Evolutionary conservation across 768 basidiomycete species (phyloP).

Genomic region (Royoungia palumana): DNA sequence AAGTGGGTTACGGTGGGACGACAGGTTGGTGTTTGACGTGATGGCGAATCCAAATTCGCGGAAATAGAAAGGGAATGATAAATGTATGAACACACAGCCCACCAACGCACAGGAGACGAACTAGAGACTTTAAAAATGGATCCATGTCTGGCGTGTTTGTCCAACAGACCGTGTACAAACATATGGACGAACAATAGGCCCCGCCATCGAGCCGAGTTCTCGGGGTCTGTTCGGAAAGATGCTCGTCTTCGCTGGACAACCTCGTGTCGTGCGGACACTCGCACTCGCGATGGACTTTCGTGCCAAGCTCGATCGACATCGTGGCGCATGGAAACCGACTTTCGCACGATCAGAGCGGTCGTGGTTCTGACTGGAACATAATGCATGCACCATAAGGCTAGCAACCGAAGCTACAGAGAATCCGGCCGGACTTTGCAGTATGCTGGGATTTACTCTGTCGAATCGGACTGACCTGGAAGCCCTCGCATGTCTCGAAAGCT

Average conservation of each 20-base stretch:
- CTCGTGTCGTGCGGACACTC: too few species aligned
- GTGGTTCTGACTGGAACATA: too few species aligned
- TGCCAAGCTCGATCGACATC: conserved; percentile 16
- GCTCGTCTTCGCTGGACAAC: too few species aligned
- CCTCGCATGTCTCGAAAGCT: too few species aligned
- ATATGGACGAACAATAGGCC: conserved; percentile 8
- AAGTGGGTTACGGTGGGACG: not conserved
- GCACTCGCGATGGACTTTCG: conserved; percentile 28
- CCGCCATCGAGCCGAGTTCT: conserved; percentile 13
- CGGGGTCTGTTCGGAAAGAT: too few species aligned
- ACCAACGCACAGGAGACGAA: too few species aligned
- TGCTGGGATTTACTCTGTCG: too few species aligned
- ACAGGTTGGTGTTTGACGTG: not conserved
- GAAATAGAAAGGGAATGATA: too few species aligned
- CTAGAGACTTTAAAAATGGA: not conserved
- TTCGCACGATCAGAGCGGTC: too few species aligned
- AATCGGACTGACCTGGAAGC: too few species aligned
- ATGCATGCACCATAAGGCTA: too few species aligned
- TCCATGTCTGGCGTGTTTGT: conserved; percentile 17
- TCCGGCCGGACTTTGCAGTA: conserved; percentile 49
- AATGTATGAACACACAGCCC: too few species aligned
- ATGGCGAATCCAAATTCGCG: conserved; percentile 12
- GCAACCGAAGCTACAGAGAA: conserved; percentile 27
- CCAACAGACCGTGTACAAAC: conserved; percentile 12
- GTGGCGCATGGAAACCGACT: conserved; percentile 6